Percentiles rank a stretch among this genome's conserved stretches.
Conservation (phyloP, 2,329 filamentous ascomycete genomes). For the Cadophora luteo-olivacea region DNA sequence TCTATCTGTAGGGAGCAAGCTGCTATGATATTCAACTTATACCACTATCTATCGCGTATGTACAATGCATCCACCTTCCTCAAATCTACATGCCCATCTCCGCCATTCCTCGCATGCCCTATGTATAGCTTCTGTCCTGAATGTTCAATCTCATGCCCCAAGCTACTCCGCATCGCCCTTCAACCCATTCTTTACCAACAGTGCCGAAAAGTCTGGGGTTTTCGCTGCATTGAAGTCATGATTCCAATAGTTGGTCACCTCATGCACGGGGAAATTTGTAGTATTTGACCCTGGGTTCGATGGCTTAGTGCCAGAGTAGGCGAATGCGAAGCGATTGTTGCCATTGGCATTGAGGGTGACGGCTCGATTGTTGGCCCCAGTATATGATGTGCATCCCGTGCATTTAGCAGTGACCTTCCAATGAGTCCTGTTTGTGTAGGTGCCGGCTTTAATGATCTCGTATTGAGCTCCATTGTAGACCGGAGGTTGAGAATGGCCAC, state of each 20-base stretch:
- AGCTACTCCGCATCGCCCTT: not conserved
- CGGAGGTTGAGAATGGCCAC: slow-evolving; percentile 18
- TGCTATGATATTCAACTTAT: slow-evolving; percentile 3
- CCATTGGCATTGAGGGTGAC: slow-evolving; percentile 21
- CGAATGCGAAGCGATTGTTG: slow-evolving; percentile 26
- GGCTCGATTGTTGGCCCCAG: not conserved
- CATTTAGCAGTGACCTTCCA: slow-evolving; percentile 31
- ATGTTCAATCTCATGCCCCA: not conserved
- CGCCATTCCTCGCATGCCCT: not conserved
- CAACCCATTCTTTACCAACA: slow-evolving; percentile 25
- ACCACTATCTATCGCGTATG: slow-evolving; percentile 3
- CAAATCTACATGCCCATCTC: not conserved
- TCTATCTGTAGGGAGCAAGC: not conserved
- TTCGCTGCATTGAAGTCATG: slow-evolving; percentile 24
- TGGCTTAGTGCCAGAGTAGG: slow-evolving; percentile 19
- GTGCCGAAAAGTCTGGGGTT: slow-evolving; percentile 24
- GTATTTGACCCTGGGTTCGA: slow-evolving; percentile 15
- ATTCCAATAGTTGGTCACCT: slow-evolving; percentile 23
- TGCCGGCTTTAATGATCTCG: slow-evolving; percentile 26
- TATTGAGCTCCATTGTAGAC: slow-evolving; percentile 24
- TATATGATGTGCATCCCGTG: slow-evolving; percentile 29
- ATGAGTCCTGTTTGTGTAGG: slow-evolving; percentile 29
- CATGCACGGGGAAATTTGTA: slow-evolving; percentile 24
- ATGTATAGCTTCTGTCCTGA: not conserved
- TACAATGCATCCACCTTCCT: not conserved